Base-by-base conservation (phyloP, 2,329 filamentous ascomycete species). In the Cercospora zeae-maydis region DNA sequence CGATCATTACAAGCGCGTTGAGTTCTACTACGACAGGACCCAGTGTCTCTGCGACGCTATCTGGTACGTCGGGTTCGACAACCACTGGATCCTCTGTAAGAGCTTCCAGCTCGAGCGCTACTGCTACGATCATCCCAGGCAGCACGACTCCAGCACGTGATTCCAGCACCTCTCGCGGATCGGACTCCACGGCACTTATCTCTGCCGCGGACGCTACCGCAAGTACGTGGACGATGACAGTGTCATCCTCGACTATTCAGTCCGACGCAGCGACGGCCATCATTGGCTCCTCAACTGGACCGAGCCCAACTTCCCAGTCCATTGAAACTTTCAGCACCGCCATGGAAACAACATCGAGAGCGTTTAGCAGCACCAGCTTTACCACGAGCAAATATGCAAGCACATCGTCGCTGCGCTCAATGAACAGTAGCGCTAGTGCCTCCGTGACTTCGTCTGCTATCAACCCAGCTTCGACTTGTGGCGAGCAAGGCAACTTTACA, bases 401-500 rank as follows among this genome's bases (percentile, higher is more conserved):
- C 42, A 33, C 24, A 49, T 33, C 47, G 16, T 55, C 52, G 14
- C 33, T 49, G 30, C 54, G 51, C 30, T 62, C 39, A 39, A 61
- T 53, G 39, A 64, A 62, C 58, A 47, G 57, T 37, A 66, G 58
- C 47, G 63, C 66, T 36, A 58, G 61, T 5, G 64, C 65, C 34
- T 56, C 64, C 11, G 33, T 64, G 13, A 64, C 65, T 1, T 71
- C 69, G 5, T 66, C 67, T 14, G 67, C 70, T 14, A 62, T 68
- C 14, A 66, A 60, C 4, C 63, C 66, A 47, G 64, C 66, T 62
- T 16, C 62, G 54, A 47, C 63, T 58, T 81, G 80, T 57, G 80
- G 80, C 16, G 79, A 82, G 66, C 75, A 74, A 58, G 80, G 80
- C 37, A 75, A 78, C 60, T 81, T 81, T 62, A 78, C 75, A 0